Evolutionary conservation across 2,329 filamentous ascomycete species (phyloP).

Genomic region (Periconia sp.): DNA sequence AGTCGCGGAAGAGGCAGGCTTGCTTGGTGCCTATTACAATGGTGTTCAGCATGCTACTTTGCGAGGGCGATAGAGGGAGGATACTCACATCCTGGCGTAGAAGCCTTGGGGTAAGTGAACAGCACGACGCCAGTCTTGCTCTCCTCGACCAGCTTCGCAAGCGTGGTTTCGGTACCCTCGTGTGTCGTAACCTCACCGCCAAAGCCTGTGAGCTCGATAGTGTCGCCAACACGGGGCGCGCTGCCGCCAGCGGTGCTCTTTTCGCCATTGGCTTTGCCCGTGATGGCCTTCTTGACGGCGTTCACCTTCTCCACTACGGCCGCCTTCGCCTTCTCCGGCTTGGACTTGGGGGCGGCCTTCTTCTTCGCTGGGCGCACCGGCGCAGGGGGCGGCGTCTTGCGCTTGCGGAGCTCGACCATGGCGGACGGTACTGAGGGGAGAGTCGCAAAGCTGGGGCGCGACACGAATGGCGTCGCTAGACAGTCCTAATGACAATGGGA

Average conservation of each 20-base stretch:
- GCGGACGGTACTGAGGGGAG: constrained; percentile 12
- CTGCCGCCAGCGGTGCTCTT: constrained; percentile 29
- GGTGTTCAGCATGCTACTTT: background rate
- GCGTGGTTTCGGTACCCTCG: constrained; percentile 78
- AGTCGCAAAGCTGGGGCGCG: constrained; percentile 31
- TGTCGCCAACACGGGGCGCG: constrained; percentile 55
- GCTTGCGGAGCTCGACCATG: constrained; percentile 68
- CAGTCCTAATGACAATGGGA: constrained; percentile 12
- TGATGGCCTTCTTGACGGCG: constrained; percentile 39
- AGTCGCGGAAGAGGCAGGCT: constrained; percentile 91
- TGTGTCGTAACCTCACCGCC: constrained; percentile 81
- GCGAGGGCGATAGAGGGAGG: background rate
- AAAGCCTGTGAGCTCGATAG: constrained; percentile 60
- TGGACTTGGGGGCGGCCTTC: constrained; percentile 47
- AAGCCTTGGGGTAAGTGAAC: constrained; percentile 95
- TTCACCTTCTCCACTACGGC: constrained; percentile 41
- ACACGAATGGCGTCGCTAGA: constrained; percentile 30
- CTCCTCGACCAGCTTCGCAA: constrained; percentile 80
- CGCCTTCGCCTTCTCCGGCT: constrained; percentile 41
- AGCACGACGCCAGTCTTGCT: constrained; percentile 87
- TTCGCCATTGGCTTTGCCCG: constrained; percentile 37
- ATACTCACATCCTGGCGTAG: constrained; percentile 87
- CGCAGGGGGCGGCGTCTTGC: constrained; percentile 61
- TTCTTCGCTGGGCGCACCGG: constrained; percentile 56
- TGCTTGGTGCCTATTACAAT: constrained; percentile 78